Base-by-base conservation (phyloP, 352 stramenopile species). In the Phytophthora foliorum region DNA sequence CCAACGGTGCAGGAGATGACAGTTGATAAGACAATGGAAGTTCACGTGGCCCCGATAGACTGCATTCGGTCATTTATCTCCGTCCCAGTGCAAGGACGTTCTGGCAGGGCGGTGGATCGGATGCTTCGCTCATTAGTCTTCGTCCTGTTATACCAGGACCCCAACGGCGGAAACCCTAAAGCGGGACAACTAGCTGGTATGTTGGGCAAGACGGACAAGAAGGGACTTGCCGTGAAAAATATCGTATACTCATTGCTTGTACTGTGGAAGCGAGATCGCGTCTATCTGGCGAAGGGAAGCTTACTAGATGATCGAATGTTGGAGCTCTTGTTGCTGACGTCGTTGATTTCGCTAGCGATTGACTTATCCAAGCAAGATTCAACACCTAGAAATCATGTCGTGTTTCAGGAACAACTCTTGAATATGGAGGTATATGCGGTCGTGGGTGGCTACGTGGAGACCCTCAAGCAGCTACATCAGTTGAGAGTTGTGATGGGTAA, bases 251-350 rank as follows among this genome's bases (percentile, higher is more conserved):
- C 84, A 11, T 46, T 93, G 25, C 51, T 91, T 9, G 36, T 85
- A 45, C 58, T 93, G 14, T 81, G 66, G 71, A 88, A 86, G 51
- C 81, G 67, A 60, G 82, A 91, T 36, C 42, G 59, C 9, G 56
- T 49, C 3, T 79, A 86, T 52, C 22, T 90, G 0, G 44, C 56
- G 1, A 55, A 66, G 11, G 49, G 36, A 29, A 72, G 39, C 31
- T 65, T 87, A 41, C 46, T 93, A 39, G 83, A 65, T 42, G 57
- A 74, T 67, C 65, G 57, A 21, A 31, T 78, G 14, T 50, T 90
- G 24, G 83, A 93, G 44, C 59, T 90, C 1, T 57, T 93, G 41
- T 57, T 93, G 44, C 64, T 93, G 8, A 77, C 83, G 11, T 88
- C 83, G 3, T 58, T 91, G 19, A 57, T 92, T 14, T 88, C 71